These are phyloP conservation scores for Acacia confusa DNA, from an alignment of 306 rosid species.

Conservation along the genomic window DNA sequence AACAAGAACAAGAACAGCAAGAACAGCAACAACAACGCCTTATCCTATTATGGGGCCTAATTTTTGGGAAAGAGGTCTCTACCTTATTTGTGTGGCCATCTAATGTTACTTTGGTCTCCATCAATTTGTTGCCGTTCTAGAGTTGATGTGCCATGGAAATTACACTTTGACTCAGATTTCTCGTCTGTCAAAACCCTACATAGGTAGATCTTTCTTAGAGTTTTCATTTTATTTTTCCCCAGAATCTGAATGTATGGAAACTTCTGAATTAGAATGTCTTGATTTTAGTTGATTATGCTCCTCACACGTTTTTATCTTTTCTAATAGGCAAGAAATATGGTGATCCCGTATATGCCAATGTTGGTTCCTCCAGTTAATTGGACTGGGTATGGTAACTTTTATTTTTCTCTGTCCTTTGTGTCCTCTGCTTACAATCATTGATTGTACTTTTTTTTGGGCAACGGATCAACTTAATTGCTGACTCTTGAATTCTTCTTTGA, in stretches of 20 bases:
- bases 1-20: too few species aligned
- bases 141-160: not conserved
- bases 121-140: not conserved
- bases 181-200: not conserved
- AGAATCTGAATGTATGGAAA: not conserved
- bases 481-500: slow-evolving; percentile 24
- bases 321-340: slow-evolving; percentile 82
- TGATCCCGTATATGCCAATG: slow-evolving; percentile 98
- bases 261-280: not conserved
- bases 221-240: not conserved
- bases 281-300: not conserved
- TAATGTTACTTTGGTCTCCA: not conserved
- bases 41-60: not conserved
- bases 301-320: slow-evolving; percentile 26
- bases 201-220: not conserved
- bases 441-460: slow-evolving; percentile 16
- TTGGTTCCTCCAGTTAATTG: slow-evolving; percentile 87
- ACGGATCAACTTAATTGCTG: slow-evolving; percentile 3
- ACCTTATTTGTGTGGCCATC: not conserved
- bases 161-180: not conserved
- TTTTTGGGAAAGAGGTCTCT: not conserved
- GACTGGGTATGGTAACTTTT: slow-evolving; percentile 74
- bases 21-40: too few species aligned
- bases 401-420: not conserved
- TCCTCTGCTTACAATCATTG: slow-evolving; percentile 10